Conservation (phyloP, 2,329 filamentous ascomycete species). For the Leptosphaerulina australis region DNA sequence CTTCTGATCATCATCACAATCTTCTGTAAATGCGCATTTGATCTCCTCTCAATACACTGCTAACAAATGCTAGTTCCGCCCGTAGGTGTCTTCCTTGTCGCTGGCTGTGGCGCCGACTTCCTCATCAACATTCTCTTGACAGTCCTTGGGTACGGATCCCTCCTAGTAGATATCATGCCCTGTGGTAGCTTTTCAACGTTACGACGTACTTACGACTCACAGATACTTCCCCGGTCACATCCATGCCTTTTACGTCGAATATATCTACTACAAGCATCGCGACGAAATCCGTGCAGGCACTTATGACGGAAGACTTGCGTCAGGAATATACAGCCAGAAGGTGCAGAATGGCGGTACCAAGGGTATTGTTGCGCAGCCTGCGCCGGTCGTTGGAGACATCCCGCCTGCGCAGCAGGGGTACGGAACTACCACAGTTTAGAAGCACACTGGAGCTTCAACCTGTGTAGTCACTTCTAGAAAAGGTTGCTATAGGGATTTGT, state of each 20-base stretch:
- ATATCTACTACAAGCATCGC: slow-evolving; percentile 78
- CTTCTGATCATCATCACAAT: slow-evolving; percentile 55
- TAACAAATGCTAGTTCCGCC: slow-evolving; percentile 51
- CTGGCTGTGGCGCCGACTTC: slow-evolving; percentile 57
- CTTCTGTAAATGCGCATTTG: slow-evolving; percentile 43
- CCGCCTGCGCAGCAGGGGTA: slow-evolving; percentile 14
- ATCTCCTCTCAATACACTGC: background rate
- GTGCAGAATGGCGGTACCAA: slow-evolving; percentile 70
- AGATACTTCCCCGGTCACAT: slow-evolving; percentile 79
- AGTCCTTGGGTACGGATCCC: slow-evolving; percentile 47
- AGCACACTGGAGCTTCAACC: no score
- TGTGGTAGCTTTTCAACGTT: no score
- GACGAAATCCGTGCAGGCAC: slow-evolving; percentile 67
- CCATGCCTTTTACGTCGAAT: slow-evolving; percentile 80
- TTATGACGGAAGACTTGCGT: slow-evolving; percentile 61
- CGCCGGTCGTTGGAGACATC: slow-evolving; percentile 1
- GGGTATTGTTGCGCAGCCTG: background rate
- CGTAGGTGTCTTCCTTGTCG: slow-evolving; percentile 55
- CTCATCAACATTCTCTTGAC: slow-evolving; percentile 58
- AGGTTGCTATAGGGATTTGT: no score
- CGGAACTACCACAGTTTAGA: slow-evolving; percentile 8
- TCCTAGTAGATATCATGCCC: no score
- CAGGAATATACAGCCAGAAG: slow-evolving; percentile 73
- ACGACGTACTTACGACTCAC: background rate
- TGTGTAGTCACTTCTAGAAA: no score